Percentiles rank a stretch among this genome's conserved stretches.
Conservation (phyloP, 2,329 filamentous ascomycete species). For the Ophiostoma piceae region DNA sequence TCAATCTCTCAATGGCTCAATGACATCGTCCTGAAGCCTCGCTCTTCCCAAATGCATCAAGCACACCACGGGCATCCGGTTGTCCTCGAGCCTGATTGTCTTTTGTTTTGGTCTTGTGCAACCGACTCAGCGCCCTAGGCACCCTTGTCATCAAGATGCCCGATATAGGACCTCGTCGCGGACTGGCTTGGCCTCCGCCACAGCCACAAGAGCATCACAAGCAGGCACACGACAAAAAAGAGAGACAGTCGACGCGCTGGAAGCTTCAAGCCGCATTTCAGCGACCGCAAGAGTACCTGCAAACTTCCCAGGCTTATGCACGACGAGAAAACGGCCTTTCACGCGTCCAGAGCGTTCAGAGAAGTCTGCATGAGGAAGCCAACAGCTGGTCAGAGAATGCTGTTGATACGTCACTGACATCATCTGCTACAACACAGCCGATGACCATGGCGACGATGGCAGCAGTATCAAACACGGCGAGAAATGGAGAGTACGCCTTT, state of each 20-base stretch:
- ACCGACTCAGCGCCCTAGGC: not conserved
- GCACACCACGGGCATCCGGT: not conserved
- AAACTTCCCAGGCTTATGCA: not conserved
- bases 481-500: not conserved
- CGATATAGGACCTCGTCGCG: not conserved
- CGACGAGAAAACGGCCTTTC: not conserved
- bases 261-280: slow-evolving; percentile 2
- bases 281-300: not conserved
- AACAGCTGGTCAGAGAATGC: not conserved
- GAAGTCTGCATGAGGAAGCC: not conserved
- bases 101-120: not conserved
- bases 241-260: slow-evolving; percentile 2
- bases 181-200: not conserved
- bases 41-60: not conserved
- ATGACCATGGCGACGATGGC: not conserved
- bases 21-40: too few relatives aligned
- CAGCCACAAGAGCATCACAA: not conserved
- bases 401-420: not conserved
- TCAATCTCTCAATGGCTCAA: not conserved
- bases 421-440: not conserved
- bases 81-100: not conserved
- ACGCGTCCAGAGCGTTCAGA: not conserved
- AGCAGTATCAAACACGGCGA: not conserved
- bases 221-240: too few relatives aligned
- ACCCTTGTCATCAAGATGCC: not conserved